Base-by-base conservation (phyloP, 1,284 basidiomycete genomes). In the Meira nashicola region DNA sequence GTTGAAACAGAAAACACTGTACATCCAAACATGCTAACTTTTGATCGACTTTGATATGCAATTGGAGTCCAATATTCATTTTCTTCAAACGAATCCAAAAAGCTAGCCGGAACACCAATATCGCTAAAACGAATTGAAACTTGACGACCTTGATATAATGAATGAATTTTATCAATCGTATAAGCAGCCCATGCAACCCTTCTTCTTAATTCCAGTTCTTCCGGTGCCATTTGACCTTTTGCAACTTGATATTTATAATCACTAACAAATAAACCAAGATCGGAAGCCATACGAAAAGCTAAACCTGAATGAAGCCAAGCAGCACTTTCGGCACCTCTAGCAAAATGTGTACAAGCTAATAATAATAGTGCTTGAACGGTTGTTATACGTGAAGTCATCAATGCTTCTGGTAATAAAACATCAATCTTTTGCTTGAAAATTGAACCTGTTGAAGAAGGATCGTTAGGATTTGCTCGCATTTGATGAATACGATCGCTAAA, bases 321-420 rank as follows among this genome's bases (percentile, higher is more conserved):
- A 10, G 65, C 72, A 53, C 64, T 68, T 46, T 73, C 63, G 57
- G 67, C 57, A 1, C 74, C 74, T 17, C 67, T 59, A 0, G 75
- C 75, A 40, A 67, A 69, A 33, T 76, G 65, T 7, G 71, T 73
- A 48, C 70, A 74, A 19, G 70, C 67, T 12, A 77, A 60, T 25
- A 77, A 47, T 19, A 77, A 57, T 58, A 77, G 58, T 7, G 75
- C 75, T 48, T 77, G 75, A 12, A 77, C 70, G 0, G 73, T 74
- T 15, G 75, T 70, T 52, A 76, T 73, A 9, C 62, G 55, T 7
- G 69, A 69, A 54, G 70, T 62, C 50, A 73, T 68, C 41, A 77
- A 51, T 12, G 74, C 70, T 51, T 69, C 63, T 0, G 74, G 74
- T 5, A 77, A 52, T 7, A 77, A 54, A 28, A 67, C 65, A 48